Evolutionary conservation across 164 flowering plant species (phyloP), one percentile per base, ranked within the genome.

Genomic region (Sextonia rubra): DNA sequence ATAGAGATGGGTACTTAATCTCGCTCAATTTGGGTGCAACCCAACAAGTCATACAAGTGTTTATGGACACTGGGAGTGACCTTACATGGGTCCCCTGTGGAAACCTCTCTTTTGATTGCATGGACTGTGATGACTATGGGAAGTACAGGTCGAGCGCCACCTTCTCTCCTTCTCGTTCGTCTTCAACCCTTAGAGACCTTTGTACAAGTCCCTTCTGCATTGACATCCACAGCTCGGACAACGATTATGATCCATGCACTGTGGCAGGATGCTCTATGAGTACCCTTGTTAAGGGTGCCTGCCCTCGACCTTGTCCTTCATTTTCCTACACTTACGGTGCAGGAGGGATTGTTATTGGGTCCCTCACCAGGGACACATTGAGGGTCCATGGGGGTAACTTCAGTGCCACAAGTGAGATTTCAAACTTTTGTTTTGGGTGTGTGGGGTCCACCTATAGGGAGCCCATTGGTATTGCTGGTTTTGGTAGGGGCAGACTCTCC

Each of bases 61-160:
- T 83, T 65, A 79, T 90, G 88, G 94, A 90, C 71, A 87, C 94
- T 12, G 94, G 94, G 4, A 90, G 94, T 79, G 94, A 90, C 73
- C 94, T 90, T 0, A 88, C 87, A 68, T 90, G 94, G 94, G 92
- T 90, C 32, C 94, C 94, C 20, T 90, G 94, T 80, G 91, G 90
- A 23, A 87, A 85, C 70, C 66, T 88, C n/a, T 73, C 89, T 4
- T 90, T 90, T 70, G 86, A 86, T 68, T 90, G 94, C 83, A 76
- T 88, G 27, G 87, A 88, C 22, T 90, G 94, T 71, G 85, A 87
- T 71, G 86, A 84, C 26, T 87, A 82, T 62, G 84, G 76, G 69
- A 83, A 78, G 72, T 76, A 76, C 67, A 87, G 78, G 76, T 14
- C 82, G 24, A 74, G 72, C 48, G 25, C 82, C 14, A 64, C 77